These are phyloP conservation scores for Ceratocystis huliohia DNA, from an alignment of 2,329 filamentous ascomycete genomes.

Conservation along the genomic window DNA sequence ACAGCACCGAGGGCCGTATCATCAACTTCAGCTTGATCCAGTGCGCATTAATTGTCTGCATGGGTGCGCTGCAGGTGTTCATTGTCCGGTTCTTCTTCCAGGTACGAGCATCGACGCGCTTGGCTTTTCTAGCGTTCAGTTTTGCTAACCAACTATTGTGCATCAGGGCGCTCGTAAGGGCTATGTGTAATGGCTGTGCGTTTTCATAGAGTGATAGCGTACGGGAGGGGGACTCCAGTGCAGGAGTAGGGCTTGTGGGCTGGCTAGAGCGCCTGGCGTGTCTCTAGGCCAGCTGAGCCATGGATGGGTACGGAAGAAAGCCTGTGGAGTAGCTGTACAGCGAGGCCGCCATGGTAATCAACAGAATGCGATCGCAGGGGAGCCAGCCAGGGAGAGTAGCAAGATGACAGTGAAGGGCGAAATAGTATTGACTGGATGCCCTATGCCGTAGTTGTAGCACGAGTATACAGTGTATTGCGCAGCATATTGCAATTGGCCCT, in stretches of 20 bases:
- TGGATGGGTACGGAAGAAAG: not conserved
- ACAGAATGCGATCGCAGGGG: too few species aligned
- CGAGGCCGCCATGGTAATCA: too few species aligned
- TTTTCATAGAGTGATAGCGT: too few species aligned
- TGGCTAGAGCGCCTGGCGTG: slow-evolving; percentile 1
- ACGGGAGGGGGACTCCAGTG: too few species aligned
- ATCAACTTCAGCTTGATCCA: slow-evolving; percentile 97
- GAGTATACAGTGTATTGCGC: too few species aligned
- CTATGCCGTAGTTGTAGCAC: too few species aligned
- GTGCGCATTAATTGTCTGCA: slow-evolving; percentile 77
- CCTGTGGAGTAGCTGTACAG: not conserved
- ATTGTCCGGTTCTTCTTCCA: slow-evolving; percentile 99
- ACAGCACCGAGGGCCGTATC: slow-evolving; percentile 88
- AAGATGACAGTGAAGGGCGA: too few species aligned
- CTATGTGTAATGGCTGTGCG: slow-evolving; percentile 42
- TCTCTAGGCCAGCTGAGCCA: not conserved
- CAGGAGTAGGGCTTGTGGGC: too few species aligned
- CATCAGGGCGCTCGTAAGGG: slow-evolving; percentile 52
- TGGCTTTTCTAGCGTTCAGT: too few species aligned
- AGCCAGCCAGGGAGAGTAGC: too few species aligned
- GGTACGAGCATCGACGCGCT: slow-evolving; percentile 33
- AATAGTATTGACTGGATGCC: too few species aligned
- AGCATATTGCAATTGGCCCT: too few species aligned
- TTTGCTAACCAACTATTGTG: slow-evolving; percentile 21
- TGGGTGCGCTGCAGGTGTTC: slow-evolving; percentile 94